A percentile compares a stretch with the other conserved stretches of the same genome.
Conservation (phyloP, 2,329 filamentous ascomycete species). For the Microdochium bolleyi region DNA sequence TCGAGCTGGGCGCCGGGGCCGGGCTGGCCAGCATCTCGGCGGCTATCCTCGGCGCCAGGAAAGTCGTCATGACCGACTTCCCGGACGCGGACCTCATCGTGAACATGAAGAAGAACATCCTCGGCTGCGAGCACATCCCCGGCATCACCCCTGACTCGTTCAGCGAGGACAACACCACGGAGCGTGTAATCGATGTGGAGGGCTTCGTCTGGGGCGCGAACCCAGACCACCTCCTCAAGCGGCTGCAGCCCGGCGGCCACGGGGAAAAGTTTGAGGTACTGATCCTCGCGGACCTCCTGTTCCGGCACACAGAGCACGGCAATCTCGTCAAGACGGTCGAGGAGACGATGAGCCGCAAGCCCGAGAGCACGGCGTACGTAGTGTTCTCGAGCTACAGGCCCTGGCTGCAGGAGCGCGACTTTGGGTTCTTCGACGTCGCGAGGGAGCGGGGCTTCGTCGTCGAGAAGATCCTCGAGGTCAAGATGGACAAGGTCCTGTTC, state of each 20-base stretch:
- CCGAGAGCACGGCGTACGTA: conserved; percentile 62
- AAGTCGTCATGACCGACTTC: conserved; percentile 79
- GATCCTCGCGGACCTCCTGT: conserved; percentile 82
- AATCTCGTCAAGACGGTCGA: conserved; percentile 68
- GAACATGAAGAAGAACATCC: conserved; percentile 72
- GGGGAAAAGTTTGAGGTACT: conserved; percentile 63
- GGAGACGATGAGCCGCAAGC: conserved; percentile 50
- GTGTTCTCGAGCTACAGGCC: conserved; percentile 94
- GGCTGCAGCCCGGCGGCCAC: conserved; percentile 34
- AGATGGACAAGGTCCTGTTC: conserved; percentile 83
- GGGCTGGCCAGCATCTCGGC: conserved; percentile 77
- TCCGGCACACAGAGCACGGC: conserved; percentile 80
- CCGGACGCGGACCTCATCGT: conserved; percentile 76
- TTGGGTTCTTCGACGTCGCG: conserved; percentile 78
- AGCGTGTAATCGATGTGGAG: conserved; percentile 41
- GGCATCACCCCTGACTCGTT: conserved; percentile 25
- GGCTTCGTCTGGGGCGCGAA: conserved; percentile 82
- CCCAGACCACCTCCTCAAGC: conserved; percentile 45
- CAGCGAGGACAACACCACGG: conserved; percentile 17
- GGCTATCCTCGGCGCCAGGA: conserved; percentile 61
- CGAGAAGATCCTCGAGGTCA: conserved; percentile 71
- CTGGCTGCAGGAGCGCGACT: conserved; percentile 78
- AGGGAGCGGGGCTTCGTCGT: conserved; percentile 64
- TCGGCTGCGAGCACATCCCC: conserved; percentile 37
- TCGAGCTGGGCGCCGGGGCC: conserved; percentile 85